Conservation (phyloP, 768 basidiomycete species). For the Boletus huronensis region DNA sequence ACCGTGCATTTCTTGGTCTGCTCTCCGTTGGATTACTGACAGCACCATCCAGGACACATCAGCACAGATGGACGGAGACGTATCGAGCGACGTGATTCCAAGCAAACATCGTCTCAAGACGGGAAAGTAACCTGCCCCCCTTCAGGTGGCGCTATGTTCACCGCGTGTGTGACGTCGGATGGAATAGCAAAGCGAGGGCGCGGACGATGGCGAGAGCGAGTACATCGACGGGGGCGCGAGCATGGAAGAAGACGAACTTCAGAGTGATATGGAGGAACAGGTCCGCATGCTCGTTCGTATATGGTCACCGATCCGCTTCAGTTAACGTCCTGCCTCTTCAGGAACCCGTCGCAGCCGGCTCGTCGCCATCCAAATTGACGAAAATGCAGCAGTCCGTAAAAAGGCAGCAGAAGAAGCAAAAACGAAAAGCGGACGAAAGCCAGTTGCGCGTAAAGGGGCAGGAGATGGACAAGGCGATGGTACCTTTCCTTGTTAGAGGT, state of each 20-base stretch:
- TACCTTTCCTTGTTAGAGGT: conserved; percentile 45
- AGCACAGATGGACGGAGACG: conserved; percentile 60
- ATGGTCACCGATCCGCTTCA: not conserved
- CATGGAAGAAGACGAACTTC: conserved; percentile 60
- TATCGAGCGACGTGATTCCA: conserved; percentile 86
- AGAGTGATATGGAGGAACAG: conserved; percentile 49
- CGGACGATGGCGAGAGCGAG: conserved; percentile 69
- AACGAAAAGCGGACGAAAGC: conserved; percentile 66
- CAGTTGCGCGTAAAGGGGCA: conserved; percentile 67
- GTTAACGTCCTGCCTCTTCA: conserved; percentile 5
- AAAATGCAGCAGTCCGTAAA: conserved; percentile 39
- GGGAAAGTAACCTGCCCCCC: conserved; percentile 43
- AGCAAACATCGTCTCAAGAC: conserved; percentile 88
- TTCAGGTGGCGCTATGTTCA: conserved; percentile 5
- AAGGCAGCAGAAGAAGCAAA: conserved; percentile 44
- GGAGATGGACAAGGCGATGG: conserved; percentile 89
- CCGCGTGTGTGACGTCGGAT: conserved; percentile 24
- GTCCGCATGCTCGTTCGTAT: conserved; percentile 13
- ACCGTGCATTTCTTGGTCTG: conserved; percentile 15
- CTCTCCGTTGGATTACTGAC: not conserved
- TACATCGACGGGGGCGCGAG: conserved; percentile 52
- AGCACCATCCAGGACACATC: conserved; percentile 10
- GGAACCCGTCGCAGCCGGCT: conserved; percentile 20
- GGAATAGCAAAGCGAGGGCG: conserved; percentile 58
- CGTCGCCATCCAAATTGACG: conserved; percentile 31